Evolutionary conservation across 2,329 filamentous ascomycete genomes (phyloP).

Genomic region (Zarea fungicola): DNA sequence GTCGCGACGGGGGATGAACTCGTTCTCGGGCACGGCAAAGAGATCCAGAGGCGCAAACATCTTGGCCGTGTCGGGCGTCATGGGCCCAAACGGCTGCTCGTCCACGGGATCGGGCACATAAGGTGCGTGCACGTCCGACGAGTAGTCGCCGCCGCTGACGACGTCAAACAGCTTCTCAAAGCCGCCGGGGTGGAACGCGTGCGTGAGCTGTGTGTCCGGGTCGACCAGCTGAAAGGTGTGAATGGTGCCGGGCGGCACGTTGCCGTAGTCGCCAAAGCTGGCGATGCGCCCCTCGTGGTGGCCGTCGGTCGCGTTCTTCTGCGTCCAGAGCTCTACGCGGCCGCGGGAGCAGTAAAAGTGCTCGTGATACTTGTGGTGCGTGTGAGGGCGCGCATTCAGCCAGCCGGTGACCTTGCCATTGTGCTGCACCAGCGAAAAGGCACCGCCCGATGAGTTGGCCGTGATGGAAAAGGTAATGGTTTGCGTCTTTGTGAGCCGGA

Average conservation of each 20-base stretch:
- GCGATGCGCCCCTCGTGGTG: slow-evolving; percentile 19
- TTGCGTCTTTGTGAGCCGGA: slow-evolving; percentile 19
- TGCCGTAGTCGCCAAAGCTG: slow-evolving; percentile 20
- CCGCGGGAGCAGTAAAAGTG: slow-evolving; percentile 21
- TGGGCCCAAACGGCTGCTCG: slow-evolving; percentile 15
- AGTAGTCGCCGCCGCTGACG: slow-evolving; percentile 14
- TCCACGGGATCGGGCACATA: slow-evolving; percentile 16
- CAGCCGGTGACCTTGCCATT: slow-evolving; percentile 16
- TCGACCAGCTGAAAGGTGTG: slow-evolving; percentile 21
- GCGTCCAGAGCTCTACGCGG: slow-evolving; percentile 19
- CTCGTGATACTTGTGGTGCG: slow-evolving; percentile 17
- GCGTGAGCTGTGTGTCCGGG: slow-evolving; percentile 19
- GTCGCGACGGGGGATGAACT: slow-evolving; percentile 17
- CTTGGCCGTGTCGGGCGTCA: slow-evolving; percentile 14
- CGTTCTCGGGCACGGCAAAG: slow-evolving; percentile 13
- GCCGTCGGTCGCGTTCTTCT: slow-evolving; percentile 15
- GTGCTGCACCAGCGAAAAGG: slow-evolving; percentile 20
- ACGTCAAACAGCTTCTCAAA: slow-evolving; percentile 20
- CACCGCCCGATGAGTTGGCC: slow-evolving; percentile 19
- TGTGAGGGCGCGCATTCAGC: slow-evolving; percentile 19
- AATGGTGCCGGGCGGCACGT: slow-evolving; percentile 17
- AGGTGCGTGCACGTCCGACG: slow-evolving; percentile 13
- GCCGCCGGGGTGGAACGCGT: slow-evolving; percentile 20
- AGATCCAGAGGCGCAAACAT: slow-evolving; percentile 16
- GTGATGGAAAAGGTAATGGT: slow-evolving; percentile 21